Base-by-base conservation (phyloP, 768 basidiomycete species). In the Lyophyllum shimeji region DNA sequence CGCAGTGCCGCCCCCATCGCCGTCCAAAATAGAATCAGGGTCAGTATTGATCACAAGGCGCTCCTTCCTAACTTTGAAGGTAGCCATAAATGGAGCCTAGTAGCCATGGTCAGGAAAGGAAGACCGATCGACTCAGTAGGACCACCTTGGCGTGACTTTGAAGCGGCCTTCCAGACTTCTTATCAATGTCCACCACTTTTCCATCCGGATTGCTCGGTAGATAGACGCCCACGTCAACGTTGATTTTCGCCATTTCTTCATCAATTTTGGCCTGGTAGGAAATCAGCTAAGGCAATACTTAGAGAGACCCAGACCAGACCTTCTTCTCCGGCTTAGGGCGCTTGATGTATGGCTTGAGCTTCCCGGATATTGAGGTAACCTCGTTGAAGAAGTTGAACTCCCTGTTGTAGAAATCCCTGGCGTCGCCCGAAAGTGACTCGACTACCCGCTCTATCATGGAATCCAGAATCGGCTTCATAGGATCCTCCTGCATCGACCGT, bases 71-170 rank as follows among this genome's bases (percentile, higher is more conserved):
- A 99, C 97, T 77, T 96, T 97, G 81, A 99, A 99, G 0, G 96
- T 98, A 0, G 97, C 97, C 97, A 99, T 98, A 76, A 99, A 99
- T 0, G 97, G 97, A 9, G 97, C 95, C 95, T 98, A 56, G n/a
- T 29, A 33, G 37, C 53, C 34, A 27, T 49, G 21, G 52, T 44
- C 18, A 55, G 31, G 42, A 50, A 25, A 18, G 44, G 42, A 39
- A 13, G 37, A n/a, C 42, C 44, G 13, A 21, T 5, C 12, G 15
- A 48, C 8, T 2, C 43, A 50, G 37, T 34, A 20, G 4, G 18
- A 15, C 23, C 50, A 93, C 95, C 81, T 99, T 99, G 12, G 97
- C 97, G 63, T 99, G 97, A 67, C 92, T 95, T 71, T 99, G 97
- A 24, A 99, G 75, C 0, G 97, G 97, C 25, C 96, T 80, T 1